Evolutionary conservation across 2,329 filamentous ascomycete genomes (phyloP), one percentile per base, ranked within the genome.

Genomic region (Venturia oleaginea): DNA sequence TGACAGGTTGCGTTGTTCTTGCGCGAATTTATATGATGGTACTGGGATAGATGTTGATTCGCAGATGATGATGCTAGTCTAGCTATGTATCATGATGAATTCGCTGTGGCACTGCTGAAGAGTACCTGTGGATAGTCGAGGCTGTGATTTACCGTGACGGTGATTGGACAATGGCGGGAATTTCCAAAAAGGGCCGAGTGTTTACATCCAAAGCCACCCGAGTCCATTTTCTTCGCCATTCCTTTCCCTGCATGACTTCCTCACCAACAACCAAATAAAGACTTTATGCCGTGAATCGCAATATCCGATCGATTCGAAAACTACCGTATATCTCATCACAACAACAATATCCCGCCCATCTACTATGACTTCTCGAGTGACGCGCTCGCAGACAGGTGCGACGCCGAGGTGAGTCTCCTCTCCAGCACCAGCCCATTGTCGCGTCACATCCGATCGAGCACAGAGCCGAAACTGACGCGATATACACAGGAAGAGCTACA

Each of bases 381-480:
- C 79, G 65, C 75, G 79, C 40, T 79, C 76, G 61, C 76, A 78
- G 72, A 77, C 78, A 40, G 79, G 79, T 67, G 79, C 77, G 70
- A 80, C 78, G 62, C 79, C 78, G 46, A 76, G 72, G 79, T 81
- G 71, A 71, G 76, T 64, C 59, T 3, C n/a, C 46, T 64, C 59
- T 3, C n/a, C 46, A 38, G 17, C n/a, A 51, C n/a, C 46, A 38
- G 17, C 24, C 34, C 32, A 48, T 17, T 13, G 43, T 27, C 7
- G 17, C 48, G 13, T 19, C 24, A 17, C 17, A 59, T 43, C 27
- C 34, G 34, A 15, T 24, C 37, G 13, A 32, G 48, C 22, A n/a
- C 34, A 55, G 42, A 43, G 48, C 57, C 43, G 19, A 30, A 43
- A 27, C 40, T 40, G 61, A 48, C n/a, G 22, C 42, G 32, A 43